Evolutionary conservation across 106 monocot genomes (phyloP), one percentile per base, ranked within the genome.

Genomic region (Dendrobium chrysotoxum): DNA sequence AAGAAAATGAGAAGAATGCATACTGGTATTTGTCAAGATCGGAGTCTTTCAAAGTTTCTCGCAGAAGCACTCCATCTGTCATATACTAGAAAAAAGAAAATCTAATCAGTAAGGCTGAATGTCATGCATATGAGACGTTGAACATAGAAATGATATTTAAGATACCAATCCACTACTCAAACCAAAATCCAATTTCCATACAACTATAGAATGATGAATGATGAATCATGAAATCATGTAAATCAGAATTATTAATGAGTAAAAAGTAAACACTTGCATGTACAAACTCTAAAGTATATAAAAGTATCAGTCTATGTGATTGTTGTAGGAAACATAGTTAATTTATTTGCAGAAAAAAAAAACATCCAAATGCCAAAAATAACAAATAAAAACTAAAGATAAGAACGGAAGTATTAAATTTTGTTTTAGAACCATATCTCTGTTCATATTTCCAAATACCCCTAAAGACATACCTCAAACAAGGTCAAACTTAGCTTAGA

Each of bases 21-120:
- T 87, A 92, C 92, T 92, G 87, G 68, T 95, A 95, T 78, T 95
- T 95, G 80, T 96, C 93, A 82, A 96, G 93, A 84, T 96, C 95
- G 53, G 95, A 79, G 53, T 96, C 95, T 82, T 93, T 96, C 31
- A 93, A 66, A 75, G 95, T 93, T 90, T 96, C 96, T 70, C 89
- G 85, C 13, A 96, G 80, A 80, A 96, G 93, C 67, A 96, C 91
- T 26, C 95, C 95, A 88, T 96, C 95, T 25, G 96, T 93, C 96
- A 96, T 96, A 75, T 96, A 96, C 93, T 95, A 85, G 74, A 86
- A 66, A 83, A 15, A 17, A 41, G 0, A 74, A 74, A 74, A 42
- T 21, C 9, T 35, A 74, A 42, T 41, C 5, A 74, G 21, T 40
- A 42, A 74, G 28, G n/a, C 71, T 40, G 41, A 74, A 41, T 40